Evolutionary conservation across 768 basidiomycete species (phyloP).

Genomic region (Lactarius quietus): DNA sequence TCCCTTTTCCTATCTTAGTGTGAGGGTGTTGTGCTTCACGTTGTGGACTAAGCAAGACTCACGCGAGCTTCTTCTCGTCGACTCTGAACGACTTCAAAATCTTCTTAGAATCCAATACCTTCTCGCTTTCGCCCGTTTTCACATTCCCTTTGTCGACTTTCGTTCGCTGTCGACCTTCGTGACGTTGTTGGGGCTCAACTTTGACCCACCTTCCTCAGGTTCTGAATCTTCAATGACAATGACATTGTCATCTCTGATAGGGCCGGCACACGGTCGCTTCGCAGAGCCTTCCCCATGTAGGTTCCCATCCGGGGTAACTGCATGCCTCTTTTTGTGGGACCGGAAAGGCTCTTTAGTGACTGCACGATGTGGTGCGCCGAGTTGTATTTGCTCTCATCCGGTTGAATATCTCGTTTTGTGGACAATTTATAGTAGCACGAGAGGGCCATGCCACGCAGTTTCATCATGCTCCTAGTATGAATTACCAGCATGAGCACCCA

Average conservation of each 20-base stretch:
- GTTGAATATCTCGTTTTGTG: neutral
- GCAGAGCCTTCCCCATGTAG: neutral
- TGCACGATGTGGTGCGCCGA: neutral
- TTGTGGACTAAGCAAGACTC: constrained; percentile 25
- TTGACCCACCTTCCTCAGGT: neutral
- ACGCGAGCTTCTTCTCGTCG: constrained; percentile 42
- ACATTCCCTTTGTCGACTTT: neutral
- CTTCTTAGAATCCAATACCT: constrained; percentile 32
- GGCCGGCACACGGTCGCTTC: constrained; percentile 24
- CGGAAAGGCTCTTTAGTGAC: constrained; percentile 9
- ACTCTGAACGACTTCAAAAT: constrained; percentile 51
- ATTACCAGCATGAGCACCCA: neutral
- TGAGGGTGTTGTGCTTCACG: constrained; percentile 15
- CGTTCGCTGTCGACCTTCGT: constrained; percentile 21
- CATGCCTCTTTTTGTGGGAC: constrained; percentile 8
- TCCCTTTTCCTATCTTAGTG: constrained; percentile 43
- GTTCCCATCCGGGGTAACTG: neutral
- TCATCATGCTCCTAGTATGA: constrained; percentile 8
- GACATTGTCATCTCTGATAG: constrained; percentile 14
- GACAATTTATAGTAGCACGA: constrained; percentile 8
- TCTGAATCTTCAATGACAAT: constrained; percentile 35
- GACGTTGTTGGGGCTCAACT: neutral
- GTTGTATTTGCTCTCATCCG: neutral
- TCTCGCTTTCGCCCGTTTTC: neutral
- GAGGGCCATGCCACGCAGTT: constrained; percentile 11